These are phyloP conservation scores for Magnolia sinica DNA, from an alignment of 164 flowering plant species.

Conservation along the genomic window DNA sequence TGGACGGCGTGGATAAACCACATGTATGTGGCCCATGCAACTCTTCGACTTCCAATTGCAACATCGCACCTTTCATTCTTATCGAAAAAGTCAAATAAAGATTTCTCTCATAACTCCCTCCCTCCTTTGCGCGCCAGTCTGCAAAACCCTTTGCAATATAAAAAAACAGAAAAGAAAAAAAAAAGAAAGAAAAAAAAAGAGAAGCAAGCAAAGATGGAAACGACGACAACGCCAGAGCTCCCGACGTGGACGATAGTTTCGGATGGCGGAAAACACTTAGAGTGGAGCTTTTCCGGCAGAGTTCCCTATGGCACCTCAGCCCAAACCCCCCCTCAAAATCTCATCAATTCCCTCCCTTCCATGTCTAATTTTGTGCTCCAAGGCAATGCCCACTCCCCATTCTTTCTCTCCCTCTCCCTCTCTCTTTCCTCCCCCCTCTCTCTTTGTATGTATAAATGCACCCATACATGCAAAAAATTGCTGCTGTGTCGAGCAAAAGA, in stretches of 20 bases:
- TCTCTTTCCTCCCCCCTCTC: neutral
- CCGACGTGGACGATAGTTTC: conserved; percentile 66
- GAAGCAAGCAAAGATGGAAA: neutral
- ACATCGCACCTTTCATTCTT: too few relatives aligned
- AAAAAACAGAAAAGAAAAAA: too few relatives aligned
- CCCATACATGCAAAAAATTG: too few relatives aligned
- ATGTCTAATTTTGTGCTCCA: conserved; percentile 60
- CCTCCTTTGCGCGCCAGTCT: too few relatives aligned
- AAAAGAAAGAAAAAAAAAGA: too few relatives aligned
- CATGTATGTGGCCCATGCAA: too few relatives aligned
- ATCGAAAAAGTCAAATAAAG: too few relatives aligned
- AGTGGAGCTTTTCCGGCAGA: conserved; percentile 46
- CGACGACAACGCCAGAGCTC: conserved; percentile 22
- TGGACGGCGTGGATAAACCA: too few relatives aligned
- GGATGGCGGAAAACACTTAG: conserved; percentile 46
- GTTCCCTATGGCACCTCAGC: conserved; percentile 1
- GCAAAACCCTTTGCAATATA: too few relatives aligned
- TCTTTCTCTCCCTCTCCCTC: neutral
- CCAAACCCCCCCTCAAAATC: conserved; percentile 9
- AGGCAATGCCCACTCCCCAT: conserved; percentile 30
- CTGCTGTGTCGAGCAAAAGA: neutral
- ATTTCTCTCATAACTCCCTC: too few relatives aligned
- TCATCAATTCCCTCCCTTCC: conserved; percentile 49
- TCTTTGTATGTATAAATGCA: conserved; percentile 1
- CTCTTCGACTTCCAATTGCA: too few relatives aligned